These are phyloP conservation scores for Cryptococcus neoformans DNA, from an alignment of 1,284 basidiomycete genomes.

Conservation along the genomic window DNA sequence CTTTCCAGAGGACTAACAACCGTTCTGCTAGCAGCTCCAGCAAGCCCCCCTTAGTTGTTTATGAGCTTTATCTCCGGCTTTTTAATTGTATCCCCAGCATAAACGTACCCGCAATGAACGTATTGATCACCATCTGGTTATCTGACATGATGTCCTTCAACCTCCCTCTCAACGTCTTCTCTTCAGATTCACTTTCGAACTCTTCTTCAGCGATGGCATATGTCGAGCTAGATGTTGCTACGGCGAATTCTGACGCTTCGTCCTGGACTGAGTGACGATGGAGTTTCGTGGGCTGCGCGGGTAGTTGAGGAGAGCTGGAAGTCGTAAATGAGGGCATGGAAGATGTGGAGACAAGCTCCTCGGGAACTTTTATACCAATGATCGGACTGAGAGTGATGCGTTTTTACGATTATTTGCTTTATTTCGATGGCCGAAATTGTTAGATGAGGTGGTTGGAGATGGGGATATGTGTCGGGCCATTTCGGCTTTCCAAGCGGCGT, in stretches of 20 bases:
- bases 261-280: neutral
- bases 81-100: neutral
- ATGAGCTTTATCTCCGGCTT: constrained; percentile 1
- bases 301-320: no score
- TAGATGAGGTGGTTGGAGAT: no score
- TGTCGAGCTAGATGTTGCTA: constrained; percentile 7
- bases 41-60: constrained; percentile 36
- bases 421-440: no score
- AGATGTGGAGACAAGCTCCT: no score
- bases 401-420: no score
- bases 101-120: constrained; percentile 39
- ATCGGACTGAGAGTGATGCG: no score
- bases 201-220: constrained; percentile 16
- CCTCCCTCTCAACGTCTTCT: constrained; percentile 3
- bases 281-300: no score
- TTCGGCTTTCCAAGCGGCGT: no score
- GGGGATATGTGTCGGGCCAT: no score
- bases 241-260: constrained; percentile 11
- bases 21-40: constrained; percentile 66
- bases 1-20: constrained; percentile 89
- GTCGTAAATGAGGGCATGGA: no score
- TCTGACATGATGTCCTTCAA: constrained; percentile 30
- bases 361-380: no score
- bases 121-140: constrained; percentile 43
- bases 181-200: constrained; percentile 5